Evolutionary conservation across 805 yeast species (phyloP).

Genomic region (Kluyveromyces lactis): DNA sequence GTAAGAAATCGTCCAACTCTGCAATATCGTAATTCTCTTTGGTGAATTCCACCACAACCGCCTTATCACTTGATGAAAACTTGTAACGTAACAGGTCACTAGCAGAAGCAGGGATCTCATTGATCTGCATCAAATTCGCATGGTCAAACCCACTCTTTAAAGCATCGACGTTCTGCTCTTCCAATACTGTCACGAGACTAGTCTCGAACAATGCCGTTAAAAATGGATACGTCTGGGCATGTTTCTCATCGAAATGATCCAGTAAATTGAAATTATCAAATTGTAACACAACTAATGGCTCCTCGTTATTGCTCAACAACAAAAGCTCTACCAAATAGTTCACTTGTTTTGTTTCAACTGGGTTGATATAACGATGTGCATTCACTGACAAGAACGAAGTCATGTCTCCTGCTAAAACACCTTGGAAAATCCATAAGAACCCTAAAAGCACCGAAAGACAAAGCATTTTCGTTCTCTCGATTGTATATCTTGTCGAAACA

Average conservation of each 20-base stretch:
- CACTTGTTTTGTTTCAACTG: constrained; percentile 5
- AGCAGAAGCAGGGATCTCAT: constrained; percentile 13
- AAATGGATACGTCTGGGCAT: constrained; percentile 11
- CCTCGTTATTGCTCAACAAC: constrained; percentile 5
- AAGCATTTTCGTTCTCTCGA: too few species aligned
- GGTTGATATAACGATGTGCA: constrained; percentile 8
- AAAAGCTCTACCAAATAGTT: constrained; percentile 5
- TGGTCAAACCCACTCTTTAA: constrained; percentile 1
- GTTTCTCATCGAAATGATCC: constrained; percentile 7
- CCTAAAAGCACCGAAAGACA: neutral
- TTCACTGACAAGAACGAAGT: constrained; percentile 12
- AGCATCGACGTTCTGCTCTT: constrained; percentile 7
- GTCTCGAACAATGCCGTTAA: constrained; percentile 14
- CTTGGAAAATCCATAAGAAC: neutral
- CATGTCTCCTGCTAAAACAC: constrained; percentile 5
- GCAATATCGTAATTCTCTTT: constrained; percentile 17
- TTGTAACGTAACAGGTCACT: constrained; percentile 16
- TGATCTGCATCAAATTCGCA: constrained; percentile 5
- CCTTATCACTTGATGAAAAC: constrained; percentile 12
- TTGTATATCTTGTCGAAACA: too few species aligned
- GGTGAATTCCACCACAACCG: constrained; percentile 19
- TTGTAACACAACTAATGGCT: constrained; percentile 21
- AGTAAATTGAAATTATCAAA: constrained; percentile 15
- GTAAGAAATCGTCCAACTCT: constrained; percentile 22
- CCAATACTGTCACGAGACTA: constrained; percentile 9